A percentile compares a stretch with the other conserved stretches of the same genome.
Conservation (phyloP, 352 stramenopile genomes). For the Globisporangium uncinulatum region DNA sequence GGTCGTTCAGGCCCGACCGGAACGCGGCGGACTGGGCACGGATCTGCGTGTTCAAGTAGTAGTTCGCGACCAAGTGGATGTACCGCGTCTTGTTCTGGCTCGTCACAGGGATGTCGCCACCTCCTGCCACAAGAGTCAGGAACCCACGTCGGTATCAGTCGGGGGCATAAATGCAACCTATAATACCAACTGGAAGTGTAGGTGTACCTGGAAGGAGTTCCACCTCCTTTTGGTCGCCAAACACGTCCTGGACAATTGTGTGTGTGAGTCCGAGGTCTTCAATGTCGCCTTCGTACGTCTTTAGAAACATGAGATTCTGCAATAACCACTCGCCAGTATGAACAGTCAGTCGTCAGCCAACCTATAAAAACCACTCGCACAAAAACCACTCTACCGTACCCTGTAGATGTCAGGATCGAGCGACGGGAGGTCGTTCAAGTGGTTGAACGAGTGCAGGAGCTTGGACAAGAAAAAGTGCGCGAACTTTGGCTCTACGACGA, state of each 20-base stretch:
- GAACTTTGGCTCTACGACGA: conserved; percentile 95
- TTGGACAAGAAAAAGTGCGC: conserved; percentile 95
- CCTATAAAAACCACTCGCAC: too few species aligned
- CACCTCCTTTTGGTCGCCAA: conserved; percentile 76
- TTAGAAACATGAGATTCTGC: conserved; percentile 95
- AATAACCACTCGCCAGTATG: background rate
- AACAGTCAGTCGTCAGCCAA: too few species aligned
- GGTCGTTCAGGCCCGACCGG: conserved; percentile 86
- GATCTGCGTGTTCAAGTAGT: conserved; percentile 93
- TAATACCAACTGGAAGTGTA: too few species aligned
- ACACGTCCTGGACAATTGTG: conserved; percentile 82
- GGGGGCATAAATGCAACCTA: background rate
- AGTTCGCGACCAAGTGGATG: conserved; percentile 94
- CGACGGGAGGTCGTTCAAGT: conserved; percentile 86
- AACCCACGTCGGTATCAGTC: background rate
- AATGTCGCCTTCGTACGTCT: conserved; percentile 93
- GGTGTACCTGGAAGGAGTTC: conserved; percentile 77
- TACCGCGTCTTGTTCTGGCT: conserved; percentile 94
- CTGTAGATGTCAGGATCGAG: conserved; percentile 94
- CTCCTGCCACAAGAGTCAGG: conserved; percentile 21
- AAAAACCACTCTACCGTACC: conserved; percentile 17
- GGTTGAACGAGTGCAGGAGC: conserved; percentile 74
- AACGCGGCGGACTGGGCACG: conserved; percentile 92
- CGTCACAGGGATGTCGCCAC: conserved; percentile 84
- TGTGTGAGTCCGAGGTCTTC: conserved; percentile 90